A percentile compares a stretch with the other conserved stretches of the same genome.
These are phyloP conservation scores for Nannochloropsis salina DNA, from an alignment of 108 stramenopile species.

Conservation along the genomic window DNA sequence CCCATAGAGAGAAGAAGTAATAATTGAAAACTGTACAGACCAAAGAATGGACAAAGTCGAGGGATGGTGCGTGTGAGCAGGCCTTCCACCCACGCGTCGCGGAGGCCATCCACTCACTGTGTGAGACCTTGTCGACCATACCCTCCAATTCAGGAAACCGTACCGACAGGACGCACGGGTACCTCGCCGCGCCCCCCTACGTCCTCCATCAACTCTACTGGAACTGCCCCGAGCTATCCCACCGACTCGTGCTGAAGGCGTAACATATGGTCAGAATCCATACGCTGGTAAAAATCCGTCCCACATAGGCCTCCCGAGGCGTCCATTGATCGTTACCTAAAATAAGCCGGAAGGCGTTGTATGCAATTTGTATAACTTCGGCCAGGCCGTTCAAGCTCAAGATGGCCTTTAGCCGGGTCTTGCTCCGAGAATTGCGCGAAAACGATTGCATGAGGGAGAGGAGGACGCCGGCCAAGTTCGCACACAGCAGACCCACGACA, in stretches of 20 bases:
- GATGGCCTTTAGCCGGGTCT: slow-evolving; percentile 1
- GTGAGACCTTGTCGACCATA: no score
- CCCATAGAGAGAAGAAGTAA: no score
- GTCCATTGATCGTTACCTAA: background rate
- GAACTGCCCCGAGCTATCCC: background rate
- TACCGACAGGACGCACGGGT: no score
- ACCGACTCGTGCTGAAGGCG: background rate
- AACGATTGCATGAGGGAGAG: background rate
- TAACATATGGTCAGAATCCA: background rate
- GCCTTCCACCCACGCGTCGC: no score
- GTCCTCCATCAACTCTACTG: background rate
- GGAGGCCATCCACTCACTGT: no score
- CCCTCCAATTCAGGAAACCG: no score
- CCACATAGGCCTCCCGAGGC: background rate
- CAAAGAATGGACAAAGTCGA: no score
- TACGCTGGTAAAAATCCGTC: slow-evolving; percentile 3
- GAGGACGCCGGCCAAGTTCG: background rate
- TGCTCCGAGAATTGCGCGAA: slow-evolving; percentile 3
- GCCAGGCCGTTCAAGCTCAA: background rate
- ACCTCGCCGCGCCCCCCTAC: background rate
- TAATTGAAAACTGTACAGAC: no score
- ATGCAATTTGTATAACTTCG: background rate
- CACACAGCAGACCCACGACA: background rate
- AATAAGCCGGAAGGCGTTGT: background rate
- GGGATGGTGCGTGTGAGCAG: no score